Percentiles rank a stretch among this genome's conserved stretches.
Evolutionary conservation across 371 early-diverging fungal genomes (phyloP).

Genomic region (Vairimorpha necatrix): DNA sequence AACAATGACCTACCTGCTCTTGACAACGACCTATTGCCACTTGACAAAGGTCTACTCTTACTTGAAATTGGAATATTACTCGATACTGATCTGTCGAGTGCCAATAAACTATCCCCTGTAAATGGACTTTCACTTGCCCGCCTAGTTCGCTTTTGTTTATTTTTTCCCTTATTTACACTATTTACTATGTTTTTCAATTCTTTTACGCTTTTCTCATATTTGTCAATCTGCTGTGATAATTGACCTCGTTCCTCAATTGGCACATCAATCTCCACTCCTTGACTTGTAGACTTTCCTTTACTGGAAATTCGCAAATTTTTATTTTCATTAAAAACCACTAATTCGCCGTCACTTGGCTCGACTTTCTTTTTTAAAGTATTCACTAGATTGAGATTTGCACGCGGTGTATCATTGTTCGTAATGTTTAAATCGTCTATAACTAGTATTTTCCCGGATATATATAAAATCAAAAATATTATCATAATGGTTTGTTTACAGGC

Average conservation of each 20-base stretch:
- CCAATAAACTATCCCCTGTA: too few species aligned
- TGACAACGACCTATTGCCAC: too few species aligned
- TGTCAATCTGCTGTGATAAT: background rate
- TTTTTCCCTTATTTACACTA: background rate
- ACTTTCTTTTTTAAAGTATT: background rate
- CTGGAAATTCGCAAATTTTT: background rate
- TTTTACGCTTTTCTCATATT: background rate
- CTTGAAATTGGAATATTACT: too few species aligned
- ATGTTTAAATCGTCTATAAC: constrained; percentile 31
- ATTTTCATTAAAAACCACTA: background rate
- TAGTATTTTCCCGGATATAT: constrained; percentile 10
- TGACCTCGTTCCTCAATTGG: background rate
- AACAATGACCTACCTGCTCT: too few species aligned
- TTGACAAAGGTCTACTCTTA: too few species aligned
- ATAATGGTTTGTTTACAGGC: background rate
- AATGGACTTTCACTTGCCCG: too few species aligned
- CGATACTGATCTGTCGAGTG: too few species aligned
- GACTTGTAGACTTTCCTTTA: background rate
- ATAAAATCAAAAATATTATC: constrained; percentile 7
- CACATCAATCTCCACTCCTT: constrained; percentile 3
- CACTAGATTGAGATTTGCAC: background rate
- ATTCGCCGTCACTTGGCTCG: background rate
- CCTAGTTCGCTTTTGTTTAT: too few species aligned
- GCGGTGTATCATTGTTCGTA: background rate
- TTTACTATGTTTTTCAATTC: constrained; percentile 1